Base-by-base conservation (phyloP, 257 asterid genomes). In the Asclepias syriaca region DNA sequence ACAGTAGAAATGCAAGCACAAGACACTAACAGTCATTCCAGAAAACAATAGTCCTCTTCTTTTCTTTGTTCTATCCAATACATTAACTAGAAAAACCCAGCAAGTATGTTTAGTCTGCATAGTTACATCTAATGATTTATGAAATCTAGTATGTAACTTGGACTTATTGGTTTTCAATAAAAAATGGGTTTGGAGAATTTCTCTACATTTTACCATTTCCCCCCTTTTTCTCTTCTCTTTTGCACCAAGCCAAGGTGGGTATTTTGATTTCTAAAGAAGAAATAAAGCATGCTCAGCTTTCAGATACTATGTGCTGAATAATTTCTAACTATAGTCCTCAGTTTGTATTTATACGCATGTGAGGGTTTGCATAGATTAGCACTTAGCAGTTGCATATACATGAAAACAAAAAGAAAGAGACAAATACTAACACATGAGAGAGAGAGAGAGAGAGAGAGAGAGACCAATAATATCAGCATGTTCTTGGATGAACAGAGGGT, bases 381-480 rank as follows among this genome's bases (percentile, higher is more conserved):
- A 56, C 48, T 39, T 14, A 46, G 39, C 15, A 27, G 43, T 46
- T 58, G 39, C 49, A n/a, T 67, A 29, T 11, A 54, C 48, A 63
- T 48, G 6, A 49, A 76, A n/a, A 40, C 18, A 40, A 39, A 51
- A 8, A 69, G 39, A 54, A 9, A 43, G 11, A 55, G 73, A 57
- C 15, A 24, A 74, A 45, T 77, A 80, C 65, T 45, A 78, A 74
- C 14, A 56, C 56, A 48, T 24, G 78, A 68, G 77, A 65, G 80
- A 71, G 79, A 59, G 78, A 68, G 77, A 65, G 80, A 71, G 79
- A 59, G 75, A 65, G 79, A 76, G 67, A 72, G 63, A 61, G 78
- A 79, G 72, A 91, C 98, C 99, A 74, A 78, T 88, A 70, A 95
- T 88, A 87, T 95, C 92, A 3, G 97, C 97, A 74, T 92, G 95